Conservation (phyloP, 768 basidiomycete species). For the Pleurotus platypus region DNA sequence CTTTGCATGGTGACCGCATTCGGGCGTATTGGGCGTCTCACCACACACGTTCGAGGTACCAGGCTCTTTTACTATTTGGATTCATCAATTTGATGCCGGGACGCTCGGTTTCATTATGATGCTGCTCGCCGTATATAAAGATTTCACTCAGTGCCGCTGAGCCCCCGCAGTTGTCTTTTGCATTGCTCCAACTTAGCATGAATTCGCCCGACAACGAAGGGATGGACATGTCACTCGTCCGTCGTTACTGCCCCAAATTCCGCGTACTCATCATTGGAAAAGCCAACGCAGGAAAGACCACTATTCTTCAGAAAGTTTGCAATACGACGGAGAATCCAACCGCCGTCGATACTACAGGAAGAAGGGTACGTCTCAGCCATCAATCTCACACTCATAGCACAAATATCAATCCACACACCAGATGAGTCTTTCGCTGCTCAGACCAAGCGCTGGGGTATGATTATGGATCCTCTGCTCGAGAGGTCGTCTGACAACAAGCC, state of each 20-base stretch:
- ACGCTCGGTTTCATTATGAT: too few relatives aligned
- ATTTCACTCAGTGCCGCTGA: too few relatives aligned
- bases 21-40: too few relatives aligned
- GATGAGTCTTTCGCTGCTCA: constrained; percentile 9
- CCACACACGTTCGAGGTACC: too few relatives aligned
- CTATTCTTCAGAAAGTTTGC: constrained; percentile 33
- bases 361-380: constrained; percentile 14
- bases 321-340: constrained; percentile 27
- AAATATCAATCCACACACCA: not conserved
- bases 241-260: constrained; percentile 15
- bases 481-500: not conserved
- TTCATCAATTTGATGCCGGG: too few relatives aligned
- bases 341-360: constrained; percentile 18
- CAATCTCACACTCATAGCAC: not conserved
- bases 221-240: not conserved
- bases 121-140: too few relatives aligned
- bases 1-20: too few relatives aligned
- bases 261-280: constrained; percentile 38
- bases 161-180: too few relatives aligned
- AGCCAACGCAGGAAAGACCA: constrained; percentile 38
- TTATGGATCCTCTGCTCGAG: not conserved
- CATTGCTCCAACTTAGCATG: too few relatives aligned
- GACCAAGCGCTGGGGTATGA: constrained; percentile 11
- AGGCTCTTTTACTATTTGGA: too few relatives aligned
- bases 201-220: too few relatives aligned